Conservation (phyloP, 2,329 filamentous ascomycete genomes). For the Nothophoma quercina region DNA sequence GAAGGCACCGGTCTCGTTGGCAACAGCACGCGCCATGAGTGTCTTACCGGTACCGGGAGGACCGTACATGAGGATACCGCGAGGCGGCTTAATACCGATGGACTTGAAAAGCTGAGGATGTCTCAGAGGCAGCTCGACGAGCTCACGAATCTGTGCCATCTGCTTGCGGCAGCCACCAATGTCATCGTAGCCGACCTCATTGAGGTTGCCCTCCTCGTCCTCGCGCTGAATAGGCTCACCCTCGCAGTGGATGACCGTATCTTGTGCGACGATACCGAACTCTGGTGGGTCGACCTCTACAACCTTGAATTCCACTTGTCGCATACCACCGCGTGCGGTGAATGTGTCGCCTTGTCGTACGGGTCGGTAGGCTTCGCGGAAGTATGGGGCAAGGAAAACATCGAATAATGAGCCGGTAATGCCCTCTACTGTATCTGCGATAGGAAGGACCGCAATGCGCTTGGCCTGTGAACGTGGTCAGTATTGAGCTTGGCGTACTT, state of each 20-base stretch:
- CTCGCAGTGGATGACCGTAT: slow-evolving; percentile 98
- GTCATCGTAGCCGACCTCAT: slow-evolving; percentile 98
- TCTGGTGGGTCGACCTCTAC: slow-evolving; percentile 98
- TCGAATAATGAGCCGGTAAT: slow-evolving; percentile 98
- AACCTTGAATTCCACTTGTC: slow-evolving; percentile 99
- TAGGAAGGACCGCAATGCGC: slow-evolving; percentile 96
- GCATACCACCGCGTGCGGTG: slow-evolving; percentile 96
- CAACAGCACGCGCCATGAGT: slow-evolving; percentile 96
- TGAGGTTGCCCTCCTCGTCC: slow-evolving; percentile 98
- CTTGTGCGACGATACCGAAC: slow-evolving; percentile 98
- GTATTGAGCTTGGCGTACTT: slow-evolving; percentile 4
- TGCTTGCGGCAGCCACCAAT: slow-evolving; percentile 99
- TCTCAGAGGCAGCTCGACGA: slow-evolving; percentile 95
- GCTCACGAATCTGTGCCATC: slow-evolving; percentile 99
- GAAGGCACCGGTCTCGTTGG: slow-evolving; percentile 98
- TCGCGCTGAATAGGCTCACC: slow-evolving; percentile 97
- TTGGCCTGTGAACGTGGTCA: slow-evolving; percentile 73
- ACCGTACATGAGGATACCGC: slow-evolving; percentile 92
- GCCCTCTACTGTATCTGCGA: slow-evolving; percentile 97
- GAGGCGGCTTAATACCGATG: slow-evolving; percentile 98
- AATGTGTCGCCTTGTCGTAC: slow-evolving; percentile 98
- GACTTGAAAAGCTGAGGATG: slow-evolving; percentile 99
- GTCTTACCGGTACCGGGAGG: slow-evolving; percentile 99
- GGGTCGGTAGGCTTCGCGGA: slow-evolving; percentile 97
- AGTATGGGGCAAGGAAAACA: slow-evolving; percentile 98